These are phyloP conservation scores for Anastatica hierochuntica DNA, from an alignment of 345 rosid species.

Conservation along the genomic window DNA sequence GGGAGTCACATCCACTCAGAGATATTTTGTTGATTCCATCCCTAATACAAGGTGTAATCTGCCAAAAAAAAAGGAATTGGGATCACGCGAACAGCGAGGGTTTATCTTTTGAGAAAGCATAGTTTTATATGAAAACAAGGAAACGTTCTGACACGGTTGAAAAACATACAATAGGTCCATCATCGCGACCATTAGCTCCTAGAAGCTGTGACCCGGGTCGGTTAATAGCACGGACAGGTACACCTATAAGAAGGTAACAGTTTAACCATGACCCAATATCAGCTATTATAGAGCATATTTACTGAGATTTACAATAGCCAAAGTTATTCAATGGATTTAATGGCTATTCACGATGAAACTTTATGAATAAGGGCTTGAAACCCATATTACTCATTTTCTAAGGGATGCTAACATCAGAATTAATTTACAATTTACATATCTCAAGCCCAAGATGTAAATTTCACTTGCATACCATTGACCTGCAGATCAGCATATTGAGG, in stretches of 20 bases:
- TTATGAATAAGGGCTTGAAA: background rate
- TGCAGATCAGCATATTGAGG: conserved; percentile 89
- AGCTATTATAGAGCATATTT: background rate
- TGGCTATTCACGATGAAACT: background rate
- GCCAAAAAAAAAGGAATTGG: conserved; percentile 15
- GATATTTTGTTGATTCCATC: conserved; percentile 81
- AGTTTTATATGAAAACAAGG: background rate
- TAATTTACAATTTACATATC: background rate
- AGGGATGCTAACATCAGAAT: background rate
- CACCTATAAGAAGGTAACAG: conserved; percentile 30
- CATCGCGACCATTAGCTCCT: conserved; percentile 96
- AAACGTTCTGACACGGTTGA: background rate
- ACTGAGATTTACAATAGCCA: background rate
- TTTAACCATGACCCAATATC: conserved; percentile 2
- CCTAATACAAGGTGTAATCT: conserved; percentile 62
- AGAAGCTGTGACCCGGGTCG: conserved; percentile 85
- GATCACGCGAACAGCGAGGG: background rate
- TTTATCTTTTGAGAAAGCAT: background rate
- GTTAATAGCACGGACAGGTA: conserved; percentile 67
- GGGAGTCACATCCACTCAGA: conserved; percentile 75
- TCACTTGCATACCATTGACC: conserved; percentile 63
- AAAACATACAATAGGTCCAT: conserved; percentile 81
- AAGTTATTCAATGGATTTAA: background rate
- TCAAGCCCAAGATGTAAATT: background rate
- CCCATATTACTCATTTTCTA: background rate